Evolutionary conservation across 805 yeast genomes (phyloP).

Genomic region (Ogataea polymorpha): DNA sequence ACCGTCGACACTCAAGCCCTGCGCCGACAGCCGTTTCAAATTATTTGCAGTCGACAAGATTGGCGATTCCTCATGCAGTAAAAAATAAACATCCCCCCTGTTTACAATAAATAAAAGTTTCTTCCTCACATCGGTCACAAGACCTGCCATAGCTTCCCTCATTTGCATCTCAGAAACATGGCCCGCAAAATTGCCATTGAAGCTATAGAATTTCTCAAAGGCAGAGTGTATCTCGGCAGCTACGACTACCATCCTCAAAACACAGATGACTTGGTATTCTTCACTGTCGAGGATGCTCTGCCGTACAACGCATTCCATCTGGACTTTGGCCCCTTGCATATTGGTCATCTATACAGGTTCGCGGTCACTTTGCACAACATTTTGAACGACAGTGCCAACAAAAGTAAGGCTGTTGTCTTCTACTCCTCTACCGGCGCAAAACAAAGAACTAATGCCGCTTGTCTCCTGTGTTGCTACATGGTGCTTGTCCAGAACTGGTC

Average conservation of each 20-base stretch:
- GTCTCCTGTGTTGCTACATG: slow-evolving; percentile 92
- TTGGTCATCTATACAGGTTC: slow-evolving; percentile 90
- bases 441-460: slow-evolving; percentile 90
- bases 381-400: slow-evolving; percentile 78
- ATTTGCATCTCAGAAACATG: slow-evolving; percentile 16
- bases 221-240: slow-evolving; percentile 86
- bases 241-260: slow-evolving; percentile 77
- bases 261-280: slow-evolving; percentile 71
- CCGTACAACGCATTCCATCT: slow-evolving; percentile 94
- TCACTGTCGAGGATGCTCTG: slow-evolving; percentile 88
- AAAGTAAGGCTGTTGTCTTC: slow-evolving; percentile 85
- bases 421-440: slow-evolving; percentile 81
- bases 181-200: slow-evolving; percentile 26
- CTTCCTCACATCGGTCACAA: slow-evolving; percentile 5
- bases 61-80: slow-evolving; percentile 7
- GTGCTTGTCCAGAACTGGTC: slow-evolving; percentile 95
- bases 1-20: background rate
- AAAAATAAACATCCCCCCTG: slow-evolving; percentile 9
- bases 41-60: background rate
- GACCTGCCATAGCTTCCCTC: background rate
- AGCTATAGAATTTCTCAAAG: slow-evolving; percentile 40
- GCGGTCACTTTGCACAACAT: slow-evolving; percentile 93
- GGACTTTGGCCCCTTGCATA: slow-evolving; percentile 94
- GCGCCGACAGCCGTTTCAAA: slow-evolving; percentile 2
- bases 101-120: slow-evolving; percentile 3